These are phyloP conservation scores for Lotus japonicus DNA, from an alignment of 306 rosid genomes.

Conservation along the genomic window DNA sequence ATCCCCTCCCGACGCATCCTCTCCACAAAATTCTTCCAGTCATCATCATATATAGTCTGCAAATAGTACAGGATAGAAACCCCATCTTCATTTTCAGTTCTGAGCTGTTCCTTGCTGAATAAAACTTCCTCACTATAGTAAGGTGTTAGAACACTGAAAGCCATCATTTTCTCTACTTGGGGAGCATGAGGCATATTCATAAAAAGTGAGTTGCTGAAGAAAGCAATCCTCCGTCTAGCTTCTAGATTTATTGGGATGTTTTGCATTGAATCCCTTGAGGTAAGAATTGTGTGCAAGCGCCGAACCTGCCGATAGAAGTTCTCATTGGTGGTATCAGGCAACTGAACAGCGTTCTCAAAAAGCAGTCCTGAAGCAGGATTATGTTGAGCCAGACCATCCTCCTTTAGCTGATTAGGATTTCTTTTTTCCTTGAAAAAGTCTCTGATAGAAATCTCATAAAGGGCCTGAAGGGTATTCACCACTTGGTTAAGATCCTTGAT, in stretches of 20 bases:
- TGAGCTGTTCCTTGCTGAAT: constrained; percentile 69
- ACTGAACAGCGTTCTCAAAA: constrained; percentile 63
- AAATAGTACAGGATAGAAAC: constrained; percentile 74
- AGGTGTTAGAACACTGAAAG: constrained; percentile 92
- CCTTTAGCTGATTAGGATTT: constrained; percentile 51
- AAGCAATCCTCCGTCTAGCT: constrained; percentile 93
- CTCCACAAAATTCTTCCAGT: constrained; percentile 91
- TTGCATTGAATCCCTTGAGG: constrained; percentile 88
- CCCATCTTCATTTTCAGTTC: constrained; percentile 92
- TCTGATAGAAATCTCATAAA: constrained; percentile 75
- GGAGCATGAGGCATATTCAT: constrained; percentile 98
- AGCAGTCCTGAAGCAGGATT: constrained; percentile 59
- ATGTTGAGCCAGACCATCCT: constrained; percentile 74
- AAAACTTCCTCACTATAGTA: constrained; percentile 86
- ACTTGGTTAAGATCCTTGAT: constrained; percentile 52
- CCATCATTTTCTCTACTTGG: constrained; percentile 97
- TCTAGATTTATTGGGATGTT: constrained; percentile 85
- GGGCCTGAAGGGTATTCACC: constrained; percentile 83
- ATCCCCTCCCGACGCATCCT: constrained; percentile 88
- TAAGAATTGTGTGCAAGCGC: constrained; percentile 80
- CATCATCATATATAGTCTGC: constrained; percentile 85
- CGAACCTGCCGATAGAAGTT: constrained; percentile 76
- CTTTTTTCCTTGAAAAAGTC: constrained; percentile 79
- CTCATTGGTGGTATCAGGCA: constrained; percentile 59
- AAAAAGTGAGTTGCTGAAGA: constrained; percentile 91